Evolutionary conservation across 179 eudicot genomes (phyloP).

Genomic region (Drosera spatulata): DNA sequence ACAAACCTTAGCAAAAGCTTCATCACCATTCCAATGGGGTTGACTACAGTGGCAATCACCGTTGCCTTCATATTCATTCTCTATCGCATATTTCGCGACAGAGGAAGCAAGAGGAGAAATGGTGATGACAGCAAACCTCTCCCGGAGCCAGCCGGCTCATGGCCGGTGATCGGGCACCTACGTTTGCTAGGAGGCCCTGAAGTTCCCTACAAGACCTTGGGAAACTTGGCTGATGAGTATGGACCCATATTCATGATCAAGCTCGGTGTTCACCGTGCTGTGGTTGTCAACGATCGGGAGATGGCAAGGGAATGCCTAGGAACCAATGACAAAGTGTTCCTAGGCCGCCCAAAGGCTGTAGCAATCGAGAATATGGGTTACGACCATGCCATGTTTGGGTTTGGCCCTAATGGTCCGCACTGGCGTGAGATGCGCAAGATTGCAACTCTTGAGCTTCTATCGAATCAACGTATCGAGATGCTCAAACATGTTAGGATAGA

Average conservation of each 20-base stretch:
- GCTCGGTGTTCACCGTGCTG: not conserved
- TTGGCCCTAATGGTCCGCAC: conserved; percentile 7
- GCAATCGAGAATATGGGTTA: conserved; percentile 4
- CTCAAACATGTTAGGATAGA: not conserved
- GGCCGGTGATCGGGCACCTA: conserved; percentile 5
- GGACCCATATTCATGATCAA: not conserved
- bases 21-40: too few relatives aligned
- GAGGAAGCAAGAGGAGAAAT: too few relatives aligned
- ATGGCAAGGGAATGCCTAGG: conserved; percentile 1
- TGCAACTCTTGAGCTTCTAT: not conserved
- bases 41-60: too few relatives aligned
- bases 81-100: too few relatives aligned
- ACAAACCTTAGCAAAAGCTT: too few relatives aligned
- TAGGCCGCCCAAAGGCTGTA: conserved; percentile 2
- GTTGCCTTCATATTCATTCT: too few relatives aligned
- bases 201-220: not conserved
- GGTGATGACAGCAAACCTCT: not conserved
- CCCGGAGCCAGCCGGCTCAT: conserved; percentile 1
- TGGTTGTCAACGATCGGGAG: conserved; percentile 1
- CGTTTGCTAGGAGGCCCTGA: not conserved
- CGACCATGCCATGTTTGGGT: conserved; percentile 8
- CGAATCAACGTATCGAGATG: conserved; percentile 1
- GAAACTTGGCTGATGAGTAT: not conserved
- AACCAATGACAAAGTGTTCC: conserved; percentile 3
- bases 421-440: conserved; percentile 7